Conservation (phyloP, 2,329 filamentous ascomycete genomes). For the Aspergillus sp. region DNA sequence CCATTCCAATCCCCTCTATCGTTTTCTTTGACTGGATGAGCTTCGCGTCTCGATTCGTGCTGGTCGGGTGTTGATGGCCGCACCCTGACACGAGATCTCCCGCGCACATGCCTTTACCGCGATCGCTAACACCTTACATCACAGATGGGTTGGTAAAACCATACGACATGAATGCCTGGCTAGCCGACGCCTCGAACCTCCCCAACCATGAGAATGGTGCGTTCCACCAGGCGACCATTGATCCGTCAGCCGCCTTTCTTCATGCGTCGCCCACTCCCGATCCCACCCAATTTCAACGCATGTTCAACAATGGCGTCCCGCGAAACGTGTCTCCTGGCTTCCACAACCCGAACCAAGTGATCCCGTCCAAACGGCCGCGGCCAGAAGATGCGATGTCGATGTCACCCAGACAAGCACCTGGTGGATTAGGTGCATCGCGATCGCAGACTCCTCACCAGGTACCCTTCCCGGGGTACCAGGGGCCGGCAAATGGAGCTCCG, state of each 20-base stretch:
- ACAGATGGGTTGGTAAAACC: slow-evolving; percentile 47
- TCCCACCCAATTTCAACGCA: slow-evolving; percentile 55
- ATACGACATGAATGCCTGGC: slow-evolving; percentile 53
- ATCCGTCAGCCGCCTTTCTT: slow-evolving; percentile 48
- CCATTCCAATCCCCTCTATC: background rate
- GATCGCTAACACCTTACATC: slow-evolving; percentile 23
- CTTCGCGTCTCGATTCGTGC: slow-evolving; percentile 10
- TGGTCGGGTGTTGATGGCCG: slow-evolving; percentile 25
- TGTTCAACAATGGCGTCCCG: slow-evolving; percentile 83
- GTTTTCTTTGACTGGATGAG: slow-evolving; percentile 1
- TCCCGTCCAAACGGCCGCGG: slow-evolving; percentile 84
- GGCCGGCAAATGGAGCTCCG: slow-evolving; percentile 59
- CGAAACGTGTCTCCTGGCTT: slow-evolving; percentile 80
- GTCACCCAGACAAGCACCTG: slow-evolving; percentile 73
- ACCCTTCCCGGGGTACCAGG: slow-evolving; percentile 68
- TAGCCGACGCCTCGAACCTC: slow-evolving; percentile 46
- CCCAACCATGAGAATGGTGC: slow-evolving; percentile 49
- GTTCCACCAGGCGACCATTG: slow-evolving; percentile 45
- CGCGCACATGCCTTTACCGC: slow-evolving; percentile 9
- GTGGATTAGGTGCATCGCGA: slow-evolving; percentile 75
- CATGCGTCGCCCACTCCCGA: slow-evolving; percentile 47
- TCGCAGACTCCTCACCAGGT: slow-evolving; percentile 88
- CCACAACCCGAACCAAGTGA: slow-evolving; percentile 73
- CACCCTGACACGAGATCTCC: slow-evolving; percentile 4
- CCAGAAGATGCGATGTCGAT: slow-evolving; percentile 82